phyloP scores from a whole-genome alignment of 2,329 filamentous ascomycete species.

The Cordyceps tenuipes region DNA sequence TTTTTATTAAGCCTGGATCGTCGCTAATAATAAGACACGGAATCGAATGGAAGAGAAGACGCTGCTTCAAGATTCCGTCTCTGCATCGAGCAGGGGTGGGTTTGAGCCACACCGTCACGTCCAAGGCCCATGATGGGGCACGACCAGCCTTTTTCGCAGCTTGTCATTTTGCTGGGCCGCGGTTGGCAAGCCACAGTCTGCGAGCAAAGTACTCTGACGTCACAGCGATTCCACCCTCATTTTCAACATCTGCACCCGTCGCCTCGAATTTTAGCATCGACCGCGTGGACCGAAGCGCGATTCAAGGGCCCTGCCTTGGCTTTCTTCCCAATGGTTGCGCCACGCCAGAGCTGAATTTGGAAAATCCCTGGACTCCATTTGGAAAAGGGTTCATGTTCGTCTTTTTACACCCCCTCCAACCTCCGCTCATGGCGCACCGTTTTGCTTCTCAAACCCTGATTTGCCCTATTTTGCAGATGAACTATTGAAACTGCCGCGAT shows the following conservation, averaged over 20 bases:
- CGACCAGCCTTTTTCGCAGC: neutral
- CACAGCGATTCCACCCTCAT: neutral
- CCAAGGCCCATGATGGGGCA: neutral
- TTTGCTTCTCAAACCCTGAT: neutral
- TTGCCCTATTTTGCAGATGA: neutral
- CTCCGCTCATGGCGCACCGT: neutral
- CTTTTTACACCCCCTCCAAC: neutral
- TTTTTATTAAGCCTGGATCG: neutral
- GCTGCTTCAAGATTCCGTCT: neutral
- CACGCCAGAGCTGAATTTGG: neutral
- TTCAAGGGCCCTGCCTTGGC: neutral
- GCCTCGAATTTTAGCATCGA: neutral
- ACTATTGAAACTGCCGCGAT: neutral
- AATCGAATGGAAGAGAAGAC: neutral
- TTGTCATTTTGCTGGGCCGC: no score
- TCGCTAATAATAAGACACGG: neutral
- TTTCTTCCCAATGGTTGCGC: neutral
- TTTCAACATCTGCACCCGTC: neutral
- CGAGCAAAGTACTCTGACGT: slow-evolving; percentile 1
- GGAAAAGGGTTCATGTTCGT: neutral
- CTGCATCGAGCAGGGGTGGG: neutral
- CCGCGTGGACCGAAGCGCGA: neutral
- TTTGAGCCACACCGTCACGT: slow-evolving; percentile 4
- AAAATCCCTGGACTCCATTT: neutral
- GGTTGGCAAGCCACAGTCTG: neutral